Evolutionary conservation across 2,329 filamentous ascomycete genomes (phyloP).

Genomic region (Beauveria rudraprayagi): DNA sequence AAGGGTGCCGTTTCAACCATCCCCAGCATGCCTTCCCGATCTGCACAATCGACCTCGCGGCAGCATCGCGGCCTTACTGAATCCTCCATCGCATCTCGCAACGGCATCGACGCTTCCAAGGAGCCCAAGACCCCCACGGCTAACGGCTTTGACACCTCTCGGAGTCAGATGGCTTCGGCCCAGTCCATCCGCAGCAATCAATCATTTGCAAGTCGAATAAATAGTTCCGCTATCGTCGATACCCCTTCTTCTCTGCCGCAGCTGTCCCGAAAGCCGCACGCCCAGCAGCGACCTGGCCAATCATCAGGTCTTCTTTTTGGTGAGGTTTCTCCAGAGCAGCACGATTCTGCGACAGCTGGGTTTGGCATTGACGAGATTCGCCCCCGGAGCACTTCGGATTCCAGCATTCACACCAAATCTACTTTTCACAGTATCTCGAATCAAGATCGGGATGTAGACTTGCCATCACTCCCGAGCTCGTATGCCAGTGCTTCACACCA

Average conservation of each 20-base stretch:
- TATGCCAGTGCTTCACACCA: slow-evolving; percentile 36
- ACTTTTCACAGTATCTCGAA: slow-evolving; percentile 47
- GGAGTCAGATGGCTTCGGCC: background rate
- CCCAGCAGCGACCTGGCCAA: slow-evolving; percentile 27
- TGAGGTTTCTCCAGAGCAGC: slow-evolving; percentile 58
- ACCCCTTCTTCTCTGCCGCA: slow-evolving; percentile 4
- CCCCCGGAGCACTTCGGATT: slow-evolving; percentile 61
- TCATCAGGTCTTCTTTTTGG: slow-evolving; percentile 59
- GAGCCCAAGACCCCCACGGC: slow-evolving; percentile 24
- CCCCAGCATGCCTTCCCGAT: slow-evolving; percentile 26
- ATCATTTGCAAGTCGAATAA: slow-evolving; percentile 53
- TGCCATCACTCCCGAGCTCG: slow-evolving; percentile 60
- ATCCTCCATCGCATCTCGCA: slow-evolving; percentile 1
- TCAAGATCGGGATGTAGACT: slow-evolving; percentile 44
- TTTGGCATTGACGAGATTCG: slow-evolving; percentile 51
- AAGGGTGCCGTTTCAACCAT: slow-evolving; percentile 30
- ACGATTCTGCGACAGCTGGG: slow-evolving; percentile 42
- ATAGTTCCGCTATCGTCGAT: slow-evolving; percentile 32
- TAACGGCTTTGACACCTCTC: slow-evolving; percentile 18
- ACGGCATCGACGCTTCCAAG: background rate
- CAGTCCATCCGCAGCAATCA: slow-evolving; percentile 36
- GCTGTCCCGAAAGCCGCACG: slow-evolving; percentile 24
- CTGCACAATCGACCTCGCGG: background rate
- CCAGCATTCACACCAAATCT: slow-evolving; percentile 48
- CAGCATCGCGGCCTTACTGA: background rate